phyloP scores from a whole-genome alignment of 2,329 filamentous ascomycete genomes.

The Thielaviopsis euricoi region DNA sequence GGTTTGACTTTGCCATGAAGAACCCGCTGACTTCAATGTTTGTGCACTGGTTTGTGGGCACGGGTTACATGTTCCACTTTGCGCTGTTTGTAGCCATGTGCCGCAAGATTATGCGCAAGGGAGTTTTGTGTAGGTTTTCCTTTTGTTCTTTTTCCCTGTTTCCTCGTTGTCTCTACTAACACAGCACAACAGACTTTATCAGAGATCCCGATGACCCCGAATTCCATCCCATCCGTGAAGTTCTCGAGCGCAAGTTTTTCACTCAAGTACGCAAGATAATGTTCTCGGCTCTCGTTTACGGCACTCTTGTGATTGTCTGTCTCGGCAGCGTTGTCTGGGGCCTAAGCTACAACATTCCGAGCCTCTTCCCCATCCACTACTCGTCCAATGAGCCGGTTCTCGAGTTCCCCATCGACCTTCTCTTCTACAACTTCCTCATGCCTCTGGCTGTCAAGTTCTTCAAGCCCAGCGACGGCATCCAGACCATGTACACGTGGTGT shows the following conservation, averaged over 20 bases:
- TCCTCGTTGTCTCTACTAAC: conserved; percentile 16
- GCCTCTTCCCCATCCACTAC: conserved; percentile 81
- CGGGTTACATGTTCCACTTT: conserved; percentile 99
- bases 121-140: conserved; percentile 71
- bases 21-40: conserved; percentile 85
- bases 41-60: conserved; percentile 97
- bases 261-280: conserved; percentile 92
- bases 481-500: conserved; percentile 89
- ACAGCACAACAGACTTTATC: conserved; percentile 57
- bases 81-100: conserved; percentile 98
- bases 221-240: conserved; percentile 93
- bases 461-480: conserved; percentile 69
- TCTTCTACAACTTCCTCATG: conserved; percentile 96
- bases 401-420: conserved; percentile 82
- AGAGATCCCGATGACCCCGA: conserved; percentile 95
- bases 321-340: conserved; percentile 92
- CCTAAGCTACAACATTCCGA: conserved; percentile 49
- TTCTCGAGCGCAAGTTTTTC: conserved; percentile 78
- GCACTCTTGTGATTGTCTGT: conserved; percentile 79
- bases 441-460: conserved; percentile 72
- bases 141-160: background rate
- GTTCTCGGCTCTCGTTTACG: conserved; percentile 92
- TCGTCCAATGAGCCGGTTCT: conserved; percentile 81
- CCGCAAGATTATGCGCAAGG: conserved; percentile 87
- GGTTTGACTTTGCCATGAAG: conserved; percentile 59